Evolutionary conservation across 441 rosid genomes (phyloP).

Genomic region (Erodium moschatum): DNA sequence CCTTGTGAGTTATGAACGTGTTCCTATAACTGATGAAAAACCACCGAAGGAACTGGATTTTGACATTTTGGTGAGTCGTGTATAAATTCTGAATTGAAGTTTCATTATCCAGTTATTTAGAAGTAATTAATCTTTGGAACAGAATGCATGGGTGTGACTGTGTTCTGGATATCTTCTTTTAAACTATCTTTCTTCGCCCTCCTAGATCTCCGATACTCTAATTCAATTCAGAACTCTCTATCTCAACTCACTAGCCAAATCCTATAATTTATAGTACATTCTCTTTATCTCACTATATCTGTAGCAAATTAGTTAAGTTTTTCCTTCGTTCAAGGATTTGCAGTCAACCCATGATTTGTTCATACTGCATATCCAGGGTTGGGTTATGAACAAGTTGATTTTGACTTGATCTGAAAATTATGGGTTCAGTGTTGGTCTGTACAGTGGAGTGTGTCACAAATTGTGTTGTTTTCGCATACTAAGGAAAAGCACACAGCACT

Average conservation of each 20-base stretch:
- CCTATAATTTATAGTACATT: neutral
- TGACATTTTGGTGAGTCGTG: constrained; percentile 67
- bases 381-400: neutral
- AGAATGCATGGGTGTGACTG: neutral
- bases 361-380: neutral
- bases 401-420: constrained; percentile 3
- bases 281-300: neutral
- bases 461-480: neutral
- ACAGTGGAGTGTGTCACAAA: neutral
- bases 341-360: neutral
- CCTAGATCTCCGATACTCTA: neutral
- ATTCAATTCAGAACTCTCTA: neutral
- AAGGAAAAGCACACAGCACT: neutral
- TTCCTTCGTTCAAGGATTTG: neutral
- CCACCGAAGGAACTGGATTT: constrained; percentile 90
- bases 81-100: constrained; percentile 4
- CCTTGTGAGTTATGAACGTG: constrained; percentile 86
- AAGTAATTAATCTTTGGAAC: neutral
- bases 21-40: constrained; percentile 95
- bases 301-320: constrained; percentile 1
- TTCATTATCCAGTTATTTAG: constrained; percentile 6
- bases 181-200: neutral
- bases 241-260: neutral
- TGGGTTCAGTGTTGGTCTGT: constrained; percentile 6
- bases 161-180: constrained; percentile 4